phyloP scores from a whole-genome alignment of 495 filamentous ascomycete genomes.

The Aspergillus coremiiformis region DNA sequence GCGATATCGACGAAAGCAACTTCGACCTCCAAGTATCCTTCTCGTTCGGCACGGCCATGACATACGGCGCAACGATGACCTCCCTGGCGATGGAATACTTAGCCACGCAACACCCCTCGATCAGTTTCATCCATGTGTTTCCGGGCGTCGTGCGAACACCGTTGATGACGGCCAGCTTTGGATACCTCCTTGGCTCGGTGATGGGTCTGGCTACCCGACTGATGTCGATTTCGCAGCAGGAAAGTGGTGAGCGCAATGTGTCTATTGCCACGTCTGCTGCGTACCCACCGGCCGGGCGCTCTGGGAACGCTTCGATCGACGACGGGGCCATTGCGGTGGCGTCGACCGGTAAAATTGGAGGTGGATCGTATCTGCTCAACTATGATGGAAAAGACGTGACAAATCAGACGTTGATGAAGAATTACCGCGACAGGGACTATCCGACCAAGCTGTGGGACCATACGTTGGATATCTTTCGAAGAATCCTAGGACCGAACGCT shows the following conservation, averaged over 20 bases:
- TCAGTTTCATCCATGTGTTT: constrained; percentile 50
- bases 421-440: constrained; percentile 32
- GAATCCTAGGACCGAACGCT: constrained; percentile 3
- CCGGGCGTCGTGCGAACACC: constrained; percentile 48
- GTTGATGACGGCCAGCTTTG: constrained; percentile 16
- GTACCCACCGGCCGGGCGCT: constrained; percentile 31
- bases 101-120: constrained; percentile 40
- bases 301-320: background rate
- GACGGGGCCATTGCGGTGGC: background rate
- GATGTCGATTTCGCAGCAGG: constrained; percentile 29
- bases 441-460: constrained; percentile 42
- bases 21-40: constrained; percentile 25
- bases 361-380: constrained; percentile 45
- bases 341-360: constrained; percentile 35
- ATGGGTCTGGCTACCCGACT: constrained; percentile 18
- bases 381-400: constrained; percentile 35
- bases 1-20: constrained; percentile 41
- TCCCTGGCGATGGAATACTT: constrained; percentile 46
- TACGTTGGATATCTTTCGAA: constrained; percentile 38
- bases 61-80: constrained; percentile 41
- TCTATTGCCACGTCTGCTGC: constrained; percentile 46
- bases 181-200: constrained; percentile 1
- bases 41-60: constrained; percentile 22
- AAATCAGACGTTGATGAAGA: constrained; percentile 27
- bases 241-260: constrained; percentile 49